phyloP scores from a whole-genome alignment of 2,329 filamentous ascomycete species.

The Cyphellophora europaea region DNA sequence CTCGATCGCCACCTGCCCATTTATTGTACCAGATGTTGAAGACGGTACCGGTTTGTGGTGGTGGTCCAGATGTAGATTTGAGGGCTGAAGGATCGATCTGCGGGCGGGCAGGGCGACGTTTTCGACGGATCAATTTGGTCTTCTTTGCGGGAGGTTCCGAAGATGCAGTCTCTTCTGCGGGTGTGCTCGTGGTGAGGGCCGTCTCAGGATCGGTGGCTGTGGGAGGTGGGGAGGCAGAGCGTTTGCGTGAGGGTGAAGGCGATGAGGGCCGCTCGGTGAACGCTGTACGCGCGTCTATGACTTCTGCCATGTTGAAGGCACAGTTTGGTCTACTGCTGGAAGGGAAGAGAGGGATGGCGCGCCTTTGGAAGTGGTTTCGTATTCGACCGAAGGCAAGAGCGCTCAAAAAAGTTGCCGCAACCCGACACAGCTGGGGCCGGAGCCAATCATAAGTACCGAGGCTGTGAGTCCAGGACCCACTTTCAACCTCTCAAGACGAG shows the following conservation, averaged over 20 bases:
- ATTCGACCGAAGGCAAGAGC: too few species aligned
- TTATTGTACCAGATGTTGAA: conserved; percentile 99
- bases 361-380: too few species aligned
- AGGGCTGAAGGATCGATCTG: conserved; percentile 82
- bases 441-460: too few species aligned
- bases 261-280: conserved; percentile 6
- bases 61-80: conserved; percentile 60
- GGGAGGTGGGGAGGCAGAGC: conserved; percentile 14
- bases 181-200: conserved; percentile 13
- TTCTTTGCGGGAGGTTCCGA: conserved; percentile 41
- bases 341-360: too few species aligned
- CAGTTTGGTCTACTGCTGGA: too few species aligned
- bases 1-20: conserved; percentile 90
- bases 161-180: conserved; percentile 8
- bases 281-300: conserved; percentile 12
- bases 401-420: too few species aligned
- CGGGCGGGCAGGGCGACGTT: conserved; percentile 77
- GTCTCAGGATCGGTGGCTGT: conserved; percentile 4
- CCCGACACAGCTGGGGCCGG: too few species aligned
- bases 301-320: conserved; percentile 14
- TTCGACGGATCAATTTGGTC: conserved; percentile 85
- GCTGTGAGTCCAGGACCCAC: too few species aligned
- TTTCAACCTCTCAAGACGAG: too few species aligned
- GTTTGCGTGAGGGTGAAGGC: conserved; percentile 15
- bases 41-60: conserved; percentile 80